Base-by-base conservation (phyloP, 208 protist species). In the Leishmania guyanensis region DNA sequence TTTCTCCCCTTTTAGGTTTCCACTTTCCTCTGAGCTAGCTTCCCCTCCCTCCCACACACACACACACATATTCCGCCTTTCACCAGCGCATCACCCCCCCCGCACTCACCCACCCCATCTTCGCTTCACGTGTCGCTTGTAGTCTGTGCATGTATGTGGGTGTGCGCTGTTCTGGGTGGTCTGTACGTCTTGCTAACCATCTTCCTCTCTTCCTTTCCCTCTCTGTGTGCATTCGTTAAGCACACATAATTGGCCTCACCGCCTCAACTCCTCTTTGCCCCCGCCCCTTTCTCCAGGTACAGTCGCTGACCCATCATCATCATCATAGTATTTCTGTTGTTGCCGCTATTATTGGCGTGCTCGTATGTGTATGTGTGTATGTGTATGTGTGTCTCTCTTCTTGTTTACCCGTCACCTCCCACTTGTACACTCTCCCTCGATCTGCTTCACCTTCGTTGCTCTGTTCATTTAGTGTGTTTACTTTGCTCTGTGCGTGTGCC, bases 201-300 rank as follows among this genome's bases (percentile, higher is more conserved):
- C 14, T 53, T 22, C 43, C 36, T 29, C 12, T 51, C 29, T n/a
- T 29, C 2, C 68, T 74, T 48, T 56, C 48, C n/a, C 6, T 14
- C 1, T 53, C 26, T 39, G 70, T 74, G 70, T 74, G 70, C 56
- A 58, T 74, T 74, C 22, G 70, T 74, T 17, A 54, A 74, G 20
- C 70, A 74, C 70, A 74, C 48, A 74, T 50, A 74, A 56, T 74
- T 26, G 14, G 5, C 62, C 29, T 43, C 20, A 70, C 62, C 33
- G 14, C 62, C n/a, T 6, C 20, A 39, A 0, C 14, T 14, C 26
- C 17, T 72, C 39, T 29, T 20, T 72, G 5, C 5, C 39, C 43
- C 68, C 66, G 5, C 39, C 3, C 43, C 43, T 50, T 39, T 51
- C 43, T 14, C 68, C 68, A 51, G 20, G 33, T 51, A 6, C 68